These are phyloP conservation scores for Cytauxzoon felis DNA, from an alignment of 169 alveolate species.

Conservation along the genomic window DNA sequence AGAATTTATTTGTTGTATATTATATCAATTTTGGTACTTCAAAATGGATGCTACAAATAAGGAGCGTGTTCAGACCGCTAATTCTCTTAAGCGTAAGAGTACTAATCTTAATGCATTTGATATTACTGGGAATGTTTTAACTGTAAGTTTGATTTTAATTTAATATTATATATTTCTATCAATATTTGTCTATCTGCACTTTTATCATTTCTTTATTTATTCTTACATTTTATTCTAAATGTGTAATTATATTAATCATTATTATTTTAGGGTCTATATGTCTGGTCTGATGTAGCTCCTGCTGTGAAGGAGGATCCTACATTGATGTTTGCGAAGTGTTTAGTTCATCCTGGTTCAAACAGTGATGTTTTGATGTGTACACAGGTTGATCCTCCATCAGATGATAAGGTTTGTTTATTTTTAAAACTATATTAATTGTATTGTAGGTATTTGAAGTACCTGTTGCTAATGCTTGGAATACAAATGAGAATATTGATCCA, in stretches of 20 bases:
- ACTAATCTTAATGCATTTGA: conserved; percentile 52
- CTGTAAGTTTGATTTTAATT: no score
- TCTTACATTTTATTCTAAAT: neutral
- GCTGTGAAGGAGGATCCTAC: conserved; percentile 83
- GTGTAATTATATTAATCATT: neutral
- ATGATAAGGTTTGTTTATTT: conserved; percentile 28
- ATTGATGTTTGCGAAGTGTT: conserved; percentile 85
- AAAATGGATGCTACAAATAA: conserved; percentile 35
- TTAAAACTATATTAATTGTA: neutral
- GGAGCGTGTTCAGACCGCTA: conserved; percentile 56
- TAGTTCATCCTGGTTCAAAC: conserved; percentile 85
- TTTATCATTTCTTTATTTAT: no score
- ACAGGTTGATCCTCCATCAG: conserved; percentile 81
- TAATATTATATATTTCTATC: no score
- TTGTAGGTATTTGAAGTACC: conserved; percentile 79
- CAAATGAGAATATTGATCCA: conserved; percentile 85
- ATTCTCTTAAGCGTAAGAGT: conserved; percentile 60
- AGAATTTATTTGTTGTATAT: no score
- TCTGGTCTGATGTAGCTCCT: conserved; percentile 89
- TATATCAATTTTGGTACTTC: neutral
- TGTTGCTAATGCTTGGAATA: conserved; percentile 78
- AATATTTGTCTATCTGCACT: no score
- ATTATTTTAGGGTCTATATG: conserved; percentile 76
- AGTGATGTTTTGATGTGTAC: conserved; percentile 68
- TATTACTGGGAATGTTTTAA: conserved; percentile 26